These are phyloP conservation scores for Umbelopsis ramanniana DNA, from an alignment of 192 early-diverging fungal genomes.

Conservation along the genomic window DNA sequence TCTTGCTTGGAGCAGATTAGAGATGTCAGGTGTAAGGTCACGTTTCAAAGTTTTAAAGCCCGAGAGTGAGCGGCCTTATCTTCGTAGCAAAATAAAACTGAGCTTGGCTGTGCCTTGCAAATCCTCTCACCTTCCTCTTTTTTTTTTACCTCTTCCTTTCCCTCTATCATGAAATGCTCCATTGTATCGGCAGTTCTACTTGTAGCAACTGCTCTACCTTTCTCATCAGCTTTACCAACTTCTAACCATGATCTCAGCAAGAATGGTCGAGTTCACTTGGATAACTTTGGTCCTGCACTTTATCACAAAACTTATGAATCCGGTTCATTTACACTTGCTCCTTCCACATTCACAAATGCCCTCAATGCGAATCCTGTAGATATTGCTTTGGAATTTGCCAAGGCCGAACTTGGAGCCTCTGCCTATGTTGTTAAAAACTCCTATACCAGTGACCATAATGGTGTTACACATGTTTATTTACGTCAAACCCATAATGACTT, in stretches of 20 bases:
- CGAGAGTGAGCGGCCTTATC: neutral
- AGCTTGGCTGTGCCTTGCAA: neutral
- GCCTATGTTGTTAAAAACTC: conserved; percentile 66
- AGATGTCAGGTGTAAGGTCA: conserved; percentile 14
- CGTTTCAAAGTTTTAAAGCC: neutral
- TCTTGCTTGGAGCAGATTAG: neutral
- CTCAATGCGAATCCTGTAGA: conserved; percentile 36
- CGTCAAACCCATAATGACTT: conserved; percentile 74
- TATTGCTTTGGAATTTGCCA: conserved; percentile 54
- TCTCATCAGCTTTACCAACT: conserved; percentile 4
- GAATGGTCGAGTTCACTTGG: neutral
- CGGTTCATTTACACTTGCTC: neutral
- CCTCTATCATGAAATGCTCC: conserved; percentile 21
- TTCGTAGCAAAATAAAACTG: neutral
- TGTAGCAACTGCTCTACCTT: neutral
- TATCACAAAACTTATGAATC: conserved; percentile 14
- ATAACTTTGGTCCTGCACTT: conserved; percentile 13
- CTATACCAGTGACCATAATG: conserved; percentile 72
- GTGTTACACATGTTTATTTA: conserved; percentile 85
- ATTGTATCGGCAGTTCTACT: conserved; percentile 18
- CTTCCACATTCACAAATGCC: conserved; percentile 4
- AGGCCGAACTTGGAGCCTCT: conserved; percentile 42
- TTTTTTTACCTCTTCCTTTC: neutral
- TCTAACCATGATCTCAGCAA: neutral
- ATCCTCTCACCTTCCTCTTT: neutral